Conservation (phyloP, 768 basidiomycete species). For the Auriscalpium microsporum region DNA sequence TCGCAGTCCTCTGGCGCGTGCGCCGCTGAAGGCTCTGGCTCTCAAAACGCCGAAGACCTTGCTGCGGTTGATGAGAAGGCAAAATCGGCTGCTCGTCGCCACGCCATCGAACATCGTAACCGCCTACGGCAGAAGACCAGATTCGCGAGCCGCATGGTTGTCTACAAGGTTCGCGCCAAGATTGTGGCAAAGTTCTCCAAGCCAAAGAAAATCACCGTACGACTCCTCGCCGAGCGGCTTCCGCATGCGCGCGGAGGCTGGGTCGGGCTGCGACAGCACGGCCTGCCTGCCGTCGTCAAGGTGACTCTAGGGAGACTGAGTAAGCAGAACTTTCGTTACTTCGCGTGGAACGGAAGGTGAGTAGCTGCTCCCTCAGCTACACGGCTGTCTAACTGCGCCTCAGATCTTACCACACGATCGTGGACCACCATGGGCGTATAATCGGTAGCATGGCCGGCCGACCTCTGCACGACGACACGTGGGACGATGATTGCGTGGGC, state of each 20-base stretch:
- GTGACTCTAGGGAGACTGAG: neutral
- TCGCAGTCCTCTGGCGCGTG: too few relatives aligned
- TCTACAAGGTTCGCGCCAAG: neutral
- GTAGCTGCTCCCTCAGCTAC: too few relatives aligned
- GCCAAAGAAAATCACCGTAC: neutral
- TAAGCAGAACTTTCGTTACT: neutral
- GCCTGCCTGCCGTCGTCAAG: neutral
- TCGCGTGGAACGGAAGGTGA: neutral
- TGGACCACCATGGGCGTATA: neutral
- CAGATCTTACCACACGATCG: neutral
- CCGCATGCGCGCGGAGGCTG: neutral
- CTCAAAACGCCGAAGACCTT: too few relatives aligned
- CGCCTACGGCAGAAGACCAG: neutral
- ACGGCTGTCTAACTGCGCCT: too few relatives aligned
- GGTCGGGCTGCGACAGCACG: neutral
- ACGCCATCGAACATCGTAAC: neutral
- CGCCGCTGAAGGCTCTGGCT: too few relatives aligned
- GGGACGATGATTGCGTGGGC: neutral
- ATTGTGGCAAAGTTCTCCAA: neutral
- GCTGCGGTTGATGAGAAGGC: too few relatives aligned
- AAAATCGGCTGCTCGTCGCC: too few relatives aligned
- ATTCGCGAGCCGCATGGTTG: neutral
- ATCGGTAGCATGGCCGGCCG: neutral
- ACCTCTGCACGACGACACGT: neutral
- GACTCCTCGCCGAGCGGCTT: neutral